phyloP scores from a whole-genome alignment of 2,329 filamentous ascomycete species.

The Sporothrix brunneoviolacea region DNA sequence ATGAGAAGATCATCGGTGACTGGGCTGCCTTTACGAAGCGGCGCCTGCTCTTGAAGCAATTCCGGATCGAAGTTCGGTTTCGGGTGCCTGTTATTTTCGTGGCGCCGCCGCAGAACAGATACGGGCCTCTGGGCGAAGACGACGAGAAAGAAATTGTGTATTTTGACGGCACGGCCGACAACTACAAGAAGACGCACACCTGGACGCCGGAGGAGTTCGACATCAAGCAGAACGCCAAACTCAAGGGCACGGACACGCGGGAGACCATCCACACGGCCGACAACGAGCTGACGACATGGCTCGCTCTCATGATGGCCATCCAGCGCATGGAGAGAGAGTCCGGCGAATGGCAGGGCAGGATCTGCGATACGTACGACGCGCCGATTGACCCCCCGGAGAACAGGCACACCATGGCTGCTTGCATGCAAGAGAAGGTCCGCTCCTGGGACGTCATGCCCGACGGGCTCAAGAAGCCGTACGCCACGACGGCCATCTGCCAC shows the following conservation, averaged over 20 bases:
- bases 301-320: conserved; percentile 41
- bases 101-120: conserved; percentile 33
- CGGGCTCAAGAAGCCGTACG: conserved; percentile 41
- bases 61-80: conserved; percentile 44
- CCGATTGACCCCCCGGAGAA: neutral
- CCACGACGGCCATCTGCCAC: conserved; percentile 48
- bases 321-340: conserved; percentile 45
- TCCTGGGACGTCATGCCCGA: conserved; percentile 48
- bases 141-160: conserved; percentile 26
- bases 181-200: conserved; percentile 19
- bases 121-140: conserved; percentile 26
- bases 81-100: conserved; percentile 45
- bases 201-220: conserved; percentile 18
- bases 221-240: neutral
- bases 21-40: conserved; percentile 37
- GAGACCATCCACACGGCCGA: conserved; percentile 44
- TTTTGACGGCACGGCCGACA: conserved; percentile 34
- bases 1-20: conserved; percentile 39
- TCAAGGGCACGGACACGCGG: conserved; percentile 13
- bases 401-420: conserved; percentile 37
- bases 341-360: conserved; percentile 36
- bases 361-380: conserved; percentile 4
- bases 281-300: conserved; percentile 50
- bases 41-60: conserved; percentile 33
- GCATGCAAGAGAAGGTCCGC: conserved; percentile 37